Base-by-base conservation (phyloP, 768 basidiomycete genomes). In the Boletus rufocinnamomeus region DNA sequence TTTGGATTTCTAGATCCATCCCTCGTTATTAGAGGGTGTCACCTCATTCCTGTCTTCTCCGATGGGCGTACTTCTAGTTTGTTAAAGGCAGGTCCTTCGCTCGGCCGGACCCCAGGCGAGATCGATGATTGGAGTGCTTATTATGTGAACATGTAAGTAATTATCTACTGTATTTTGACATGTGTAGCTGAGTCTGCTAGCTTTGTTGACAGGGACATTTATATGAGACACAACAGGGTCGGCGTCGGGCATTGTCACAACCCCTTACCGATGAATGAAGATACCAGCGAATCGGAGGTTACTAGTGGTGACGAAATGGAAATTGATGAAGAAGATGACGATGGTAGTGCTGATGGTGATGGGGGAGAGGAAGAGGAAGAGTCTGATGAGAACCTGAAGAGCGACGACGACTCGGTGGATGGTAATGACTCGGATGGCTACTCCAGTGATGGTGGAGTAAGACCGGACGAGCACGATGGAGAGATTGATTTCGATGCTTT, bases 1-100 rank as follows among this genome's bases (percentile, higher is more conserved):
- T 79, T 78, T 56, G 69, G 74, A 0, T 79, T 79, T 57, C 21
- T 79, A 0, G 72, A 77, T 57, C 76, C 76, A 0, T 49, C 45
- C 0, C 58, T 69, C 0, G 67, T 78, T 1, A 60, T 79, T 2
- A 61, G 67, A 1, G 69, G 54, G 0, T 63, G 63, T 14, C 75
- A 79, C 35, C 52, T 78, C 1, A 75, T 77, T 13, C 77, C 77
- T 1, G 65, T 57, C 0, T 79, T 75, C 48, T 45, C 52, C 5
- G 57, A 68, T 50, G 67, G 68, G 4, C 13, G 34, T 23, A 60
- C 60, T 0, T 10, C 37, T 6, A 37, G 40, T 10, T 55, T 65
- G 10, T n/a, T 62, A 13, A 16, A 21, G 23, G n/a, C 50, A 7
- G 28, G 35, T 8, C 28, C 46, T 34, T 56, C 28, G 2, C 38